Evolutionary conservation across 2,329 filamentous ascomycete genomes (phyloP), one percentile per base, ranked within the genome.

Genomic region (Talaromyces verruculosus): DNA sequence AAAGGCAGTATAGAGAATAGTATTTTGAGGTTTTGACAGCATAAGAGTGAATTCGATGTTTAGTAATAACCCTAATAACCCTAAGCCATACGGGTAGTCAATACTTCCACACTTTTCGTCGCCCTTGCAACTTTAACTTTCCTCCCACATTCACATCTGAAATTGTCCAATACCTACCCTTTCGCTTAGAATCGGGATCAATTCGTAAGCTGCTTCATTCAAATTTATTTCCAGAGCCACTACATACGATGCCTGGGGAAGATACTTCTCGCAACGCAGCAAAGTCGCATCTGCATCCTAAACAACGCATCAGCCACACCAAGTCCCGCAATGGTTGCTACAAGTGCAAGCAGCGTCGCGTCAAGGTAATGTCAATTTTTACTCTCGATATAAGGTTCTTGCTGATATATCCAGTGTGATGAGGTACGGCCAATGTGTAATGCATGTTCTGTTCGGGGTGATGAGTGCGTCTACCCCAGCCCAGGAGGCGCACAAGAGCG

Each of bases 241-340:
- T 4, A 33, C 5, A 19, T 3, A 55, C 17, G 5, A 33, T 35
- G 8, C 7, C 49, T 25, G 25, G 25, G 35, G 28, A n/a, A n/a
- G 17, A 55, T n/a, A 33, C 28, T 5, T 13, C 25, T 35, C 49
- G 17, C 13, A 33, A 55, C 8, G 49, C 25, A n/a, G 28, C 17
- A 6, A 35, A 19, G 7, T 55, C 49, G 28, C 49, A 35, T 28
- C 5, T 33, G 25, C 49, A 17, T 33, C 49, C 49, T 35, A 33
- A 55, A 5, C 49, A 33, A 8, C 49, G 49, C 28, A 55, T 55
- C 28, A 33, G 49, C 17, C 49, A 55, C 25, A 55, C 49, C 49
- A 55, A 55, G 49, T 55, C 49, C 17, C 49, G 49, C 8, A 55
- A 55, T 55, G 49, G 49, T 33, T 55, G 49, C 28, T 55, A 55